Base-by-base conservation (phyloP, 2,329 filamentous ascomycete genomes). In the Alternaria atra region DNA sequence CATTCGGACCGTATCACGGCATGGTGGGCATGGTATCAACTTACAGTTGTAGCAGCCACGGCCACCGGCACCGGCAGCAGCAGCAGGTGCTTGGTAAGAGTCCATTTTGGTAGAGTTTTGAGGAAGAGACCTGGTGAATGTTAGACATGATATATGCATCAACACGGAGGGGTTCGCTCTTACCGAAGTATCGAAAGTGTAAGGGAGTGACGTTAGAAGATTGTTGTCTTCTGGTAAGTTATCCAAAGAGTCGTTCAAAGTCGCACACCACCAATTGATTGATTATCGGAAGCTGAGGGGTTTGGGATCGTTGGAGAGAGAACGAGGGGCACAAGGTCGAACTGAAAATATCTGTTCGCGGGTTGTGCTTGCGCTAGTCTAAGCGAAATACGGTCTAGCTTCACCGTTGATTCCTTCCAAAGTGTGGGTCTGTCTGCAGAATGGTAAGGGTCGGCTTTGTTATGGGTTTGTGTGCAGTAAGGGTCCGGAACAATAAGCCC, bases 41-140 rank as follows among this genome's bases (percentile, higher is more conserved):
- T 69, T 74, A 80, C 77, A 80, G 75, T 80, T 80, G 77, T 79
- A 80, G 74, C 77, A 80, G 67, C 77, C 77, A 64, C 77, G 77
- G 69, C 76, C 73, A 60, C 76, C 76, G 61, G 71, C 73, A 60
- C 70, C 74, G 64, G 72, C 67, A 64, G 68, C 67, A 60, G 70
- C 67, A 64, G 68, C 67, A 60, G 70, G 70, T 68, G 75, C 75
- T 65, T 73, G 71, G 67, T 76, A 79, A 40, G 37, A 40, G 59
- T 78, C 75, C 77, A 79, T 79, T 40, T 69, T 66, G 20, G 20
- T 48, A 63, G 55, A 65, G 40, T 61, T 63, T 67, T 57, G 56
- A 64, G 60, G 53, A 67, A 64, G 57, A 56, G 62, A 71, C 61
- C 72, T 77, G 55, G 42, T n/a, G 17, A 29, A 39, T 59, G 62